phyloP scores from a whole-genome alignment of 495 filamentous ascomycete species.

The Talaromyces ruber region DNA sequence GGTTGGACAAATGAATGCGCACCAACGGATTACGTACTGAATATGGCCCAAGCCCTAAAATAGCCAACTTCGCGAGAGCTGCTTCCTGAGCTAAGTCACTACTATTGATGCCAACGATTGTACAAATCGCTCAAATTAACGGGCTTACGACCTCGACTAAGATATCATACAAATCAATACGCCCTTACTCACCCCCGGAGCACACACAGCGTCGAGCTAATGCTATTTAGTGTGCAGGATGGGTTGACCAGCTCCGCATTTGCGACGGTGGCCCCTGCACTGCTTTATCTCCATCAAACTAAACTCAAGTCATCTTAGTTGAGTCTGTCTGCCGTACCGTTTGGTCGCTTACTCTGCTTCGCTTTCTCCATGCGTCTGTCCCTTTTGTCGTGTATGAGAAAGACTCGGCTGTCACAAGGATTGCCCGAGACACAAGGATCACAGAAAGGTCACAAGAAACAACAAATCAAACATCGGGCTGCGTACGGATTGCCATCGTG shows the following conservation, averaged over 20 bases:
- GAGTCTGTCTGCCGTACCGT: not conserved
- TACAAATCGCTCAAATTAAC: not conserved
- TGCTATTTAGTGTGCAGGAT: not conserved
- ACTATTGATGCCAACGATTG: not conserved
- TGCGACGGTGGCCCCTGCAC: not conserved
- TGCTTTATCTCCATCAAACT: not conserved
- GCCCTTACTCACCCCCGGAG: not conserved
- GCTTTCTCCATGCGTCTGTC: not conserved
- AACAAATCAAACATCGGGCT: not conserved
- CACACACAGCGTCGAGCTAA: not conserved
- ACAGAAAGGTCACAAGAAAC: not conserved
- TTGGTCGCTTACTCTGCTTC: not conserved
- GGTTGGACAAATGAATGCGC: not conserved
- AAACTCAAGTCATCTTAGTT: not conserved
- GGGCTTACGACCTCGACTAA: not conserved
- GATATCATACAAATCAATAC: not conserved
- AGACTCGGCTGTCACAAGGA: not conserved
- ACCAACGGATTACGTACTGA: not conserved
- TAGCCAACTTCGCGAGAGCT: not conserved
- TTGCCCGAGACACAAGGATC: not conserved
- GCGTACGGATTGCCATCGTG: not conserved
- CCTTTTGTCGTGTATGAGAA: not conserved
- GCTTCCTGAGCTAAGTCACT: not conserved
- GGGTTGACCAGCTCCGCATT: not conserved
- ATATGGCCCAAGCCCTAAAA: not conserved